These are phyloP conservation scores for Candida vaughaniae DNA, from an alignment of 805 yeast genomes.

Conservation along the genomic window DNA sequence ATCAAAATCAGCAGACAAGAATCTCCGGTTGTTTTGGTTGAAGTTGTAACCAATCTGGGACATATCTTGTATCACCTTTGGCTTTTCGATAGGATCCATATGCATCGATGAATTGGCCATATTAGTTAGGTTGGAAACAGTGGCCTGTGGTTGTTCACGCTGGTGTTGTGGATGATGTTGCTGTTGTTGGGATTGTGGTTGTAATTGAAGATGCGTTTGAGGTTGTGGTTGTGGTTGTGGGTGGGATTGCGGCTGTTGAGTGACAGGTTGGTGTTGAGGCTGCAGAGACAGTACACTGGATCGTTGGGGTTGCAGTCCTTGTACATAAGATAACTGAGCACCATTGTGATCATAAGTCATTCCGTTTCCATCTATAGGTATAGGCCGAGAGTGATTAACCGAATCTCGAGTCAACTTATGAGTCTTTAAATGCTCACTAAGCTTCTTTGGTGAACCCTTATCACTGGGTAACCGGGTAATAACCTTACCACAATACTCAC, in stretches of 20 bases:
- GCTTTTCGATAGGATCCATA: not conserved
- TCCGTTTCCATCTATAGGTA: conserved; percentile 39
- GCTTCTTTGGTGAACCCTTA: conserved; percentile 59
- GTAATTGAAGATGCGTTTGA: not conserved
- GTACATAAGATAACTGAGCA: not conserved
- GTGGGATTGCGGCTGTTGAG: not conserved
- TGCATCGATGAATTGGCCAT: too few species aligned
- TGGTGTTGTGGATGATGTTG: conserved; percentile 2
- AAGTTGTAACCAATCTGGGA: conserved; percentile 4
- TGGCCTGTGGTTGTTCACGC: not conserved
- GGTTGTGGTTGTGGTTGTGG: conserved; percentile 1
- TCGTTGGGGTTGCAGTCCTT: too few species aligned
- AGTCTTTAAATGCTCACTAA: conserved; percentile 55
- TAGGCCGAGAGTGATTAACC: conserved; percentile 39
- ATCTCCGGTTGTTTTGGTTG: conserved; percentile 17
- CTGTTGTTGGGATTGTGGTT: conserved; percentile 1
- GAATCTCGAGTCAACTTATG: conserved; percentile 38
- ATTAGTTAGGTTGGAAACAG: not conserved
- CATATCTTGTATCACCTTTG: conserved; percentile 2
- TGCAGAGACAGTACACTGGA: too few species aligned
- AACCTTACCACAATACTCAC: conserved; percentile 53
- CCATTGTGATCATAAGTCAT: conserved; percentile 32
- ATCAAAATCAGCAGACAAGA: conserved; percentile 33
- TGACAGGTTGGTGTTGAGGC: too few species aligned
- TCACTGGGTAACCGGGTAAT: conserved; percentile 50